Conservation (phyloP, 2,329 filamentous ascomycete species). For the Coniochaeta pulveracea region DNA sequence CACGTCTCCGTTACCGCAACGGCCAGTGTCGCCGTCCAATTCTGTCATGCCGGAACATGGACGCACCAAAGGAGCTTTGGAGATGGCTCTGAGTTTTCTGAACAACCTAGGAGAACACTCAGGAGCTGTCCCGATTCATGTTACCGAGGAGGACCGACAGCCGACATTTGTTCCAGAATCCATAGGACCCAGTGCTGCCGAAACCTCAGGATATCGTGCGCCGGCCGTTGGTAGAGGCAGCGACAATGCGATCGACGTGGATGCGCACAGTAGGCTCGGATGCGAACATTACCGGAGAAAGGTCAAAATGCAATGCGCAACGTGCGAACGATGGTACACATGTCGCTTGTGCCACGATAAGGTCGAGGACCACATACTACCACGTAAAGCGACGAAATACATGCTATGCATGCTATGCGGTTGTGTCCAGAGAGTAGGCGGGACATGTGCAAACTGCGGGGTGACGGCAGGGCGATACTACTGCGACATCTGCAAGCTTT, state of each 20-base stretch:
- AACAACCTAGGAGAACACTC: conserved; percentile 28
- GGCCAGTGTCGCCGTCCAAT: conserved; percentile 6
- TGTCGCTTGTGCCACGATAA: conserved; percentile 92
- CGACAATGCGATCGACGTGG: conserved; percentile 17
- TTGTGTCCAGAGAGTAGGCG: conserved; percentile 70
- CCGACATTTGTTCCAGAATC: conserved; percentile 54
- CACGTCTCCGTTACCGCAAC: conserved; percentile 12
- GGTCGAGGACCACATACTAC: conserved; percentile 65
- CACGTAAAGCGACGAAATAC: conserved; percentile 75
- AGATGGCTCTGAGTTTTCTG: conserved; percentile 46
- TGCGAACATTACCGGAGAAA: conserved; percentile 93
- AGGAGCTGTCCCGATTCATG: conserved; percentile 29
- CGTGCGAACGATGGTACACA: conserved; percentile 85
- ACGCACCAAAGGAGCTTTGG: conserved; percentile 31
- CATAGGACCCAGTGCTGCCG: too few relatives aligned
- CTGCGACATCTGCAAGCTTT: conserved; percentile 88
- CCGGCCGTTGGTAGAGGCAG: conserved; percentile 29
- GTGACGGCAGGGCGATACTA: conserved; percentile 79
- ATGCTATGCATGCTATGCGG: conserved; percentile 98
- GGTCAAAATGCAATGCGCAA: conserved; percentile 87
- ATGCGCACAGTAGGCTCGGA: conserved; percentile 45
- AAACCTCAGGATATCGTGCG: too few relatives aligned
- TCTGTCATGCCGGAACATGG: conserved; percentile 24
- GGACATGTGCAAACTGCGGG: conserved; percentile 68
- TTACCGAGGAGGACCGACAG: conserved; percentile 49